Percentiles rank a stretch among this genome's conserved stretches.
Evolutionary conservation across 495 filamentous ascomycete genomes (phyloP).

Genomic region (Penicillium bovifimosum): DNA sequence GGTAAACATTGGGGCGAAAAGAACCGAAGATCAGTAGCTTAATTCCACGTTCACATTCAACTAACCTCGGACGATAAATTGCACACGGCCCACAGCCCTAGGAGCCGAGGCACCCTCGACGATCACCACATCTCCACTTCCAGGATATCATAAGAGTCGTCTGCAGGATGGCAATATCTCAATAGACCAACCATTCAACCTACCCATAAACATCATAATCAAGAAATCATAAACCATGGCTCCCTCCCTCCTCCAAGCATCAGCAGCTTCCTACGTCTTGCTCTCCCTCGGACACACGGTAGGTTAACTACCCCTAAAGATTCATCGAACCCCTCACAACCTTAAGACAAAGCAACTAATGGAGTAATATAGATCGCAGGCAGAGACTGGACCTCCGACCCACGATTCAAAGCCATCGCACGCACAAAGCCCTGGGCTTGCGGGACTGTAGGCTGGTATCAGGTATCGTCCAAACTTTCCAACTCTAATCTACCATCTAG

Average conservation of each 20-base stretch:
- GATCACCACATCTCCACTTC: background rate
- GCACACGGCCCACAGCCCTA: too few relatives aligned
- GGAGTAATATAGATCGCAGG: conserved; percentile 7
- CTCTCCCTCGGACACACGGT: conserved; percentile 28
- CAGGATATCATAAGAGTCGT: too few relatives aligned
- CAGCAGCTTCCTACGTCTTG: conserved; percentile 17
- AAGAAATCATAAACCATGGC: background rate
- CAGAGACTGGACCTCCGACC: conserved; percentile 25
- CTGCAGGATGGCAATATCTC: background rate
- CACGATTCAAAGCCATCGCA: conserved; percentile 19
- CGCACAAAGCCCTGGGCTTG: conserved; percentile 23
- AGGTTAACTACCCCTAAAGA: background rate
- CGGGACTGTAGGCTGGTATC: conserved; percentile 30
- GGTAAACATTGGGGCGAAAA: too few relatives aligned
- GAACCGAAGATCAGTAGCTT: too few relatives aligned
- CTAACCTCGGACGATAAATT: too few relatives aligned
- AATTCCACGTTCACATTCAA: too few relatives aligned
- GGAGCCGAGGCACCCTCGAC: background rate
- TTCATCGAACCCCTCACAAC: too few relatives aligned
- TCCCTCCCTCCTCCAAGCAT: conserved; percentile 22
- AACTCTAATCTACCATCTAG: too few relatives aligned
- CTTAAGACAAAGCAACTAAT: too few relatives aligned
- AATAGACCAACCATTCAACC: background rate
- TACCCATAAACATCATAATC: background rate
- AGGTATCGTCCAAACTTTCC: too few relatives aligned